Base-by-base conservation (phyloP, 805 yeast species). In the Myxozyma mucilagina region DNA sequence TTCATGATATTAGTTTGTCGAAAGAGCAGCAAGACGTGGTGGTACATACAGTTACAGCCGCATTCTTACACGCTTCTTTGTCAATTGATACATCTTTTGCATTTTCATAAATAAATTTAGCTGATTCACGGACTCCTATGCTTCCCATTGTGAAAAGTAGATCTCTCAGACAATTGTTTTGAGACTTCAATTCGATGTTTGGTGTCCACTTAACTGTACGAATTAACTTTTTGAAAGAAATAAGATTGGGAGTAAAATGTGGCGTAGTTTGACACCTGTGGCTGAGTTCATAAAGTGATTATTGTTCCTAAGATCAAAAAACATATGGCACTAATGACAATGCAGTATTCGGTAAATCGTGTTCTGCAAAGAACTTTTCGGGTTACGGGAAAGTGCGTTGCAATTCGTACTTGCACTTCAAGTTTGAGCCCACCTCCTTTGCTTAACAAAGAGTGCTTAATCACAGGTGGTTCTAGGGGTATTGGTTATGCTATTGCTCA, bases 391-490 rank as follows among this genome's bases (percentile, higher is more conserved):
- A 42, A 42, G 24, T n/a, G 24, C 7, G 18, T 13, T 29, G 31
- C 50, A 47, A 47, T 24, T 4, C 9, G n/a, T 11, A 24, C 16
- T 13, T 14, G 2, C 41, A 48, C 20, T 16, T 31, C 14, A 41
- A 41, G 47, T n/a, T n/a, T 14, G 39, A 35, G 11, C 13, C 11
- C 39, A 35, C 39, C 51, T 10, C 16, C 47, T 18, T 39, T 59
- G 3, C n/a, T 16, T 31, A 39, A 32, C 24, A 47, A 44, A 36
- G n/a, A 32, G 10, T 63, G 63, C 32, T 42, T 68, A 11, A 58
- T 68, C 2, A 68, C 70, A 0, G 94, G 94, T 0, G 91, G 87
- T 0, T 84, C 91, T 0, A 74, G 80, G 48, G 93, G 94, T 0
- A 75, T 87, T 13, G 94, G 94, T 0, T 73, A 77, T 3, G 79